Base-by-base conservation (phyloP, 164 flowering plant genomes). In the Echeveria elegans region DNA sequence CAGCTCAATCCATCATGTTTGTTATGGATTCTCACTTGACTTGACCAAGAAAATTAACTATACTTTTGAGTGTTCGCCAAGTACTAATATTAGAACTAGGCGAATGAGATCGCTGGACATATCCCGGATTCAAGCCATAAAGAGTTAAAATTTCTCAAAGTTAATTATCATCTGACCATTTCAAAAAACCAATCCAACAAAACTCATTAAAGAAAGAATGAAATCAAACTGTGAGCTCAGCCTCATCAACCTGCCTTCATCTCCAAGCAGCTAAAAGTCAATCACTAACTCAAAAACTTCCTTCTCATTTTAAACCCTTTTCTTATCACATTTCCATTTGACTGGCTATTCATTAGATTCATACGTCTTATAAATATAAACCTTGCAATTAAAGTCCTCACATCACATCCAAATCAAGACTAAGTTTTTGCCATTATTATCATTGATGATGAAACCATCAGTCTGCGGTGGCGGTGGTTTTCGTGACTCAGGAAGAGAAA, bases 211-310 rank as follows among this genome's bases (percentile, higher is more conserved):
- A 34, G 3, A 34, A 34, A n/a, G 37, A 34, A 34, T 3, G 5
- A 3, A 34, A 34, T 34, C 37, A 34, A 34, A 34, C 37, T 34
- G 47, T 43, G 19, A 43, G 19, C 47, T 43, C 47, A 43, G 47
- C 18, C 47, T 43, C 47, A 50, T 50, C 56, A 6, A 50, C 26
- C 24, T 50, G 56, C 56, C 56, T 50, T 50, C 56, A 50, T 50
- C 56, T 21, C 56, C 56, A 50, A 50, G 56, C 24, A 50, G 56
- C 56, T 50, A 21, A 50, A 50, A 50, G 56, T 50, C 56, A 21
- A 50, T 50, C 56, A 50, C 56, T 50, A 50, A n/a, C 56, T 23
- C 8, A 23, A 8, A 50, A 50, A 7, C 24, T 21, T 50, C 56
- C 56, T 5, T 50, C 6, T n/a, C 56, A 21, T 50, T 50, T 50